Conservation (phyloP, 768 basidiomycete genomes). For the Psilocybe tampanensis region DNA sequence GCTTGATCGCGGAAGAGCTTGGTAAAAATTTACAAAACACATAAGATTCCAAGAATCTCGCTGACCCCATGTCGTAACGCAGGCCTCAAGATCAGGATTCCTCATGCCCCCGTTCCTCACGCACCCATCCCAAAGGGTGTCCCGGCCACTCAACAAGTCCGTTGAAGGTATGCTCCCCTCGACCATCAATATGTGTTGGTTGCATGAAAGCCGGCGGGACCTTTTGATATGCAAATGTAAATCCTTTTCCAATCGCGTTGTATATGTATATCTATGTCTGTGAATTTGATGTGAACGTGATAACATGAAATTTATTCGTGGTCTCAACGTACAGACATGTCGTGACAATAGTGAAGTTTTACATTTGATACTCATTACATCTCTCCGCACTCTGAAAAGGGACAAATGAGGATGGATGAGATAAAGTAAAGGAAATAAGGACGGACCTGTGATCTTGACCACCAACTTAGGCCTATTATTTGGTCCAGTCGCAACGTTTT, state of each 20-base stretch:
- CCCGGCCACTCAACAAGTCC: slow-evolving; percentile 50
- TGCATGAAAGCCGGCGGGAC: neutral
- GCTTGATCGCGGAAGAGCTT: slow-evolving; percentile 62
- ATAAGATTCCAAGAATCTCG: neutral
- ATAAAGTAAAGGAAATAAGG: neutral
- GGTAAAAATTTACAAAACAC: slow-evolving; percentile 37
- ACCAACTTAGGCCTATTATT: slow-evolving; percentile 89
- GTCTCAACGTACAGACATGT: slow-evolving; percentile 11
- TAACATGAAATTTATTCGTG: slow-evolving; percentile 6
- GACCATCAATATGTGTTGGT: neutral
- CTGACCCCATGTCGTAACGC: slow-evolving; percentile 7
- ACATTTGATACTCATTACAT: slow-evolving; percentile 42
- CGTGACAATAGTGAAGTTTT: neutral
- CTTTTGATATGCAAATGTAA: neutral
- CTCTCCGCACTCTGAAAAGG: slow-evolving; percentile 53
- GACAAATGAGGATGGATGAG: neutral
- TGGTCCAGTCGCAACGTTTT: slow-evolving; percentile 89
- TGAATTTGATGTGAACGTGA: slow-evolving; percentile 3
- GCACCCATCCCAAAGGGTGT: slow-evolving; percentile 58
- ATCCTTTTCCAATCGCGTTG: neutral
- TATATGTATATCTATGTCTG: neutral
- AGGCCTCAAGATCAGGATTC: slow-evolving; percentile 64
- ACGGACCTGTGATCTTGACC: slow-evolving; percentile 84
- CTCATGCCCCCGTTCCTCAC: slow-evolving; percentile 72
- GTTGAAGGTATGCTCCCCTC: slow-evolving; percentile 28